Evolutionary conservation across 306 rosid species (phyloP).

Genomic region (Acacia crassicarpa): DNA sequence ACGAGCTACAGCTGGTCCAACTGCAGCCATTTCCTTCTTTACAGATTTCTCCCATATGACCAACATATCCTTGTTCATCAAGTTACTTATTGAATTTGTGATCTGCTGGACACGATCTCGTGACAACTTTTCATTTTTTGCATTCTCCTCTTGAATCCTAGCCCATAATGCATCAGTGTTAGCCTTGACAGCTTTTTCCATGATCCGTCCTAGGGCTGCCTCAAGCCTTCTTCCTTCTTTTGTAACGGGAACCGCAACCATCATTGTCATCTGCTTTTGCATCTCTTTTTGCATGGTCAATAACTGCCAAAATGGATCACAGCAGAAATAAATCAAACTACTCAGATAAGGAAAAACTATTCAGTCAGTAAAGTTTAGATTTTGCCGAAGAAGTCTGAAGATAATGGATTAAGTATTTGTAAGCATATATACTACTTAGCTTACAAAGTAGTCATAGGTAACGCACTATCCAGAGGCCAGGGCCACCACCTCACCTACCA

Average conservation of each 20-base stretch:
- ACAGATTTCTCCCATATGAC: constrained; percentile 74
- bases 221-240: constrained; percentile 95
- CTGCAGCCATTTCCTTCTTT: constrained; percentile 85
- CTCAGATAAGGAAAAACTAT: constrained; percentile 14
- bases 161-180: constrained; percentile 87
- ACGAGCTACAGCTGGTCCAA: constrained; percentile 80
- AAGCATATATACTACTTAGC: not conserved
- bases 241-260: constrained; percentile 69
- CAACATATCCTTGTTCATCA: constrained; percentile 74
- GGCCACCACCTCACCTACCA: not conserved
- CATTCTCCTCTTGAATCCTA: constrained; percentile 86
- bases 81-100: constrained; percentile 56
- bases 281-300: constrained; percentile 75
- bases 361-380: not conserved
- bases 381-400: not conserved
- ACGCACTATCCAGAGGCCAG: not conserved
- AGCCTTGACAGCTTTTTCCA: constrained; percentile 79
- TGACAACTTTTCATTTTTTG: constrained; percentile 69
- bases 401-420: not conserved
- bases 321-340: constrained; percentile 19
- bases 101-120: constrained; percentile 73
- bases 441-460: not conserved
- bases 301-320: constrained; percentile 50
- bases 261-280: constrained; percentile 87
- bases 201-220: constrained; percentile 71